A percentile compares a stretch with the other conserved stretches of the same genome.
Conservation (phyloP, 2,329 filamentous ascomycete species). For the Verticillium nonalfalfae region DNA sequence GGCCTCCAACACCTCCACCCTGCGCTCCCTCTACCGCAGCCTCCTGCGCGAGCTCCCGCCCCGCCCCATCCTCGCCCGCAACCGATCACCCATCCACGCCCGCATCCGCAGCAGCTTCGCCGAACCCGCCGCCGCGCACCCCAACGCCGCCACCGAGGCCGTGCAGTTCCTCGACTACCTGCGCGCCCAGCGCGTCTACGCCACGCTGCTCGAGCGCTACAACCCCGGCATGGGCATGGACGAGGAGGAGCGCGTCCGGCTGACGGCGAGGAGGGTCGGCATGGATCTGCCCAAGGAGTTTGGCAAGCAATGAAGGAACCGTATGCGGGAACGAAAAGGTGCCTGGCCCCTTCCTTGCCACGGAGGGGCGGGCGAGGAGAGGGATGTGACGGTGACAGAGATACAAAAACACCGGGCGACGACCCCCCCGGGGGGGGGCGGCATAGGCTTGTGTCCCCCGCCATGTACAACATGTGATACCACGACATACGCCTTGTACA, state of each 20-base stretch:
- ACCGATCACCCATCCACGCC: conserved; percentile 62
- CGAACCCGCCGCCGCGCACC: conserved; percentile 20
- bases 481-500: not conserved
- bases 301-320: conserved; percentile 6
- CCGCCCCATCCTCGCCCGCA: conserved; percentile 46
- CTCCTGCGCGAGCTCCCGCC: conserved; percentile 85
- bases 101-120: conserved; percentile 61
- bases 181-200: conserved; percentile 78
- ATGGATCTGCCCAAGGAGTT: conserved; percentile 77
- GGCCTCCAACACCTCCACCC: conserved; percentile 29
- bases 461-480: not conserved
- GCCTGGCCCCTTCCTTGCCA: no score
- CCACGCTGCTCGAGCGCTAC: conserved; percentile 78
- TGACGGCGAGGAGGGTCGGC: conserved; percentile 82
- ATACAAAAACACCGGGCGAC: no score
- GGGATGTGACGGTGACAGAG: not conserved
- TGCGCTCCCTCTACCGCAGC: conserved; percentile 79
- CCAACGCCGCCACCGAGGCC: conserved; percentile 37
- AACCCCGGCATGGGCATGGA: conserved; percentile 89
- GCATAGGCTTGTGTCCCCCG: no score
- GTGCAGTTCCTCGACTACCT: conserved; percentile 78
- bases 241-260: conserved; percentile 73
- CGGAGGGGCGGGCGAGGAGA: not conserved
- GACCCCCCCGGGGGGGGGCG: no score
- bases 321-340: not conserved